These are phyloP conservation scores for Hyaloscypha bicolor DNA, from an alignment of 495 filamentous ascomycete genomes.

Conservation along the genomic window DNA sequence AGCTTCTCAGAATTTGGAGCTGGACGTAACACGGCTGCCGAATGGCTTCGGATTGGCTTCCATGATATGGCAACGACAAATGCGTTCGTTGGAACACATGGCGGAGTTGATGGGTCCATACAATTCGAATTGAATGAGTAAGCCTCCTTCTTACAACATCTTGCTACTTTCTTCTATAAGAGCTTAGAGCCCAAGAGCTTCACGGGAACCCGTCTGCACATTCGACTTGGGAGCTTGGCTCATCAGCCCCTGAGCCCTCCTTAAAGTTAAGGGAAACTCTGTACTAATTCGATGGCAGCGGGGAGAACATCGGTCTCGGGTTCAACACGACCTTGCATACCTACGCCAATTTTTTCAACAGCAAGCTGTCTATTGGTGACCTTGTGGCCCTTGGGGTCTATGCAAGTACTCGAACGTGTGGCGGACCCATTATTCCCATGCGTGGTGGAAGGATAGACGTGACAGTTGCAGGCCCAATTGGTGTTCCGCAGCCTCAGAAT, in stretches of 20 bases:
- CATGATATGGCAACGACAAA: slow-evolving; percentile 64
- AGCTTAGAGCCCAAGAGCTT: too few species aligned
- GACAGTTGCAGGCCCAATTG: slow-evolving; percentile 45
- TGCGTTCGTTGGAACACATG: slow-evolving; percentile 43
- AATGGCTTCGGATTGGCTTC: slow-evolving; percentile 64
- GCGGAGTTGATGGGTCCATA: slow-evolving; percentile 62
- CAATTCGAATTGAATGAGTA: slow-evolving; percentile 54
- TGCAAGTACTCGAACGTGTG: slow-evolving; percentile 58
- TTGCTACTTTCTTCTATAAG: too few species aligned
- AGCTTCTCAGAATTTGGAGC: slow-evolving; percentile 54
- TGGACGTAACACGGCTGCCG: slow-evolving; percentile 57
- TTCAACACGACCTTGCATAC: slow-evolving; percentile 58
- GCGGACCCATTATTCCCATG: slow-evolving; percentile 59
- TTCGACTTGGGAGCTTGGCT: too few species aligned
- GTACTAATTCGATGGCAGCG: slow-evolving; percentile 10
- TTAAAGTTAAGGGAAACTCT: too few species aligned
- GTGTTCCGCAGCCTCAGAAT: slow-evolving; percentile 63
- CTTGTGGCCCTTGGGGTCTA: slow-evolving; percentile 62
- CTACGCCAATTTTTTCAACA: slow-evolving; percentile 55
- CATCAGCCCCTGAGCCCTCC: too few species aligned
- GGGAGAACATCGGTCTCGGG: slow-evolving; percentile 61
- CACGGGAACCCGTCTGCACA: too few species aligned
- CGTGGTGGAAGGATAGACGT: slow-evolving; percentile 58
- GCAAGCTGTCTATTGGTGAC: slow-evolving; percentile 51
- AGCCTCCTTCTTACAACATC: too few species aligned